Percentiles rank a stretch among this genome's conserved stretches.
phyloP scores from a whole-genome alignment of 2,329 filamentous ascomycete species.

The Sordariomycetes sp. region DNA sequence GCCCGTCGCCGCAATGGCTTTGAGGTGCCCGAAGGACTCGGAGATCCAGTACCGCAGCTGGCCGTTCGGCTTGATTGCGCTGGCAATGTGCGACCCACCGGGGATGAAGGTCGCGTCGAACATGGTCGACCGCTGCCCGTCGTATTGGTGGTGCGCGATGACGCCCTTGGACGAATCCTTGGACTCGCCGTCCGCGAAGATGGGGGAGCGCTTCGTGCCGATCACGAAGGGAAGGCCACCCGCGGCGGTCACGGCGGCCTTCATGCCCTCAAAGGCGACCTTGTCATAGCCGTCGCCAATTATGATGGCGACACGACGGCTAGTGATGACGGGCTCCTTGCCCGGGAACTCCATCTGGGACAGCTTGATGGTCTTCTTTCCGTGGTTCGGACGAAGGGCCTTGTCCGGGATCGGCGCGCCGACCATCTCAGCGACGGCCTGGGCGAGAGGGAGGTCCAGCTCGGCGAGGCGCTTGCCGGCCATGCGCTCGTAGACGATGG shows the following conservation, averaged over 20 bases:
- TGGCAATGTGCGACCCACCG: slow-evolving; percentile 52
- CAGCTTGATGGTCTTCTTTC: slow-evolving; percentile 51
- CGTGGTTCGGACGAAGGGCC: slow-evolving; percentile 43
- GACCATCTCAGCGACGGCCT: slow-evolving; percentile 55
- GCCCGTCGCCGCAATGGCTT: slow-evolving; percentile 63
- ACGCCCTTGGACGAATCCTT: slow-evolving; percentile 38
- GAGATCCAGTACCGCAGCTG: slow-evolving; percentile 65
- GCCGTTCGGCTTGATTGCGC: slow-evolving; percentile 54
- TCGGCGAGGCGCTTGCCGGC: slow-evolving; percentile 56
- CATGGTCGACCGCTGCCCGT: slow-evolving; percentile 67
- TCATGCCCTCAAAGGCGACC: slow-evolving; percentile 50
- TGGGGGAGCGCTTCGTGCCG: slow-evolving; percentile 49
- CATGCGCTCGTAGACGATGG: slow-evolving; percentile 56
- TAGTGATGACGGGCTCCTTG: slow-evolving; percentile 50
- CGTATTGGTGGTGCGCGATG: slow-evolving; percentile 63
- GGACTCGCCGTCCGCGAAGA: slow-evolving; percentile 47
- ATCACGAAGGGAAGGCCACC: slow-evolving; percentile 62
- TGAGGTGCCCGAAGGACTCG: slow-evolving; percentile 72
- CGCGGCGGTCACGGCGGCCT: slow-evolving; percentile 45
- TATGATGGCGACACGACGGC: slow-evolving; percentile 61
- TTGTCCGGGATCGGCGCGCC: slow-evolving; percentile 47
- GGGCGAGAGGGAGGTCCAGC: slow-evolving; percentile 58
- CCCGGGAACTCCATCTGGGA: slow-evolving; percentile 58
- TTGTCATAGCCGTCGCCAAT: slow-evolving; percentile 67
- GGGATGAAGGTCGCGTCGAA: slow-evolving; percentile 72